Base-by-base conservation (phyloP, 768 basidiomycete genomes). In the Amanita rimosa region DNA sequence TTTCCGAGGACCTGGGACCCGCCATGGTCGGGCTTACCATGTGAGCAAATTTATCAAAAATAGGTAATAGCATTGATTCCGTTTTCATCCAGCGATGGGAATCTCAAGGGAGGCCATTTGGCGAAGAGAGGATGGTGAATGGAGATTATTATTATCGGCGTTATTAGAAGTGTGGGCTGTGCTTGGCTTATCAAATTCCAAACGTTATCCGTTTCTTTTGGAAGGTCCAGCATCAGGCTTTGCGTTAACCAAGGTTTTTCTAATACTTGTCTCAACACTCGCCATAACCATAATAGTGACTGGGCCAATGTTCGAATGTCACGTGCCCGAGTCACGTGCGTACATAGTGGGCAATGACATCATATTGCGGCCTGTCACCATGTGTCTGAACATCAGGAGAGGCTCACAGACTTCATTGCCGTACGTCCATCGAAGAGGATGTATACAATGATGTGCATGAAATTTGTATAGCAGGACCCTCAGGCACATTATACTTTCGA, bases 11-110 rank as follows among this genome's bases (percentile, higher is more conserved):
- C 65, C 63, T 97, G 26, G 93, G 93, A 16, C 70, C 79, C 41
- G 81, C 93, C n/a, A 97, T 97, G 93, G 89, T 92, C 44, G 93
- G 93, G 36, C 70, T 94, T 52, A 85, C 81, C 7, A 92, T 93
- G 88, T 89, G 58, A 62, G 85, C 67, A n/a, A 36, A 7, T 5
- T 24, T 49, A 43, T 48, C 17, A 8, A 41, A 26, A 26, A 29
- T 43, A 19, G 13, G 36, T 11, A 45, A 26, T 37, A n/a, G 27
- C 53, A 33, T 38, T 39, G 2, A 16, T 24, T 22, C 10, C 37
- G 11, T 31, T 22, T 19, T 26, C 14, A n/a, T 24, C 37, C 54
- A 90, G 87, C 55, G 75, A 81, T 52, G 59, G 65, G n/a, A 69
- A 81, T 48, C 60, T 90, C 44, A 76, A 82, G 58, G 88, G 88